Evolutionary conservation across 352 stramenopile species (phyloP).

Genomic region (Phytophthora quininea): DNA sequence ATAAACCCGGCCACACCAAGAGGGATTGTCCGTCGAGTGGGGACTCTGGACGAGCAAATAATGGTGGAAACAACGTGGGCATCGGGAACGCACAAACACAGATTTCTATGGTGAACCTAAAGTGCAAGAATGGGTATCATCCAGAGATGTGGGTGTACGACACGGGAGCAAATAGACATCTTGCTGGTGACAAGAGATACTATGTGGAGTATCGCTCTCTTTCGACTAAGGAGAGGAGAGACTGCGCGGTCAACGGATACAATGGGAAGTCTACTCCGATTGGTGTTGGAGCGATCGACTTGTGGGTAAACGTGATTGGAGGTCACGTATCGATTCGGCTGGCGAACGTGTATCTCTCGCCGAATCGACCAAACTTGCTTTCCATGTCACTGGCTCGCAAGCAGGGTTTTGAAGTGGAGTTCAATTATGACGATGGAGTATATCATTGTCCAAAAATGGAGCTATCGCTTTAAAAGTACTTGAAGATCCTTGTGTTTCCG

Average conservation of each 20-base stretch:
- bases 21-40: neutral
- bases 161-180: conserved; percentile 3
- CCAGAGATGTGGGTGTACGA: conserved; percentile 8
- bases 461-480: neutral
- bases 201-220: conserved; percentile 4
- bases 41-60: neutral
- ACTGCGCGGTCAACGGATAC: conserved; percentile 3
- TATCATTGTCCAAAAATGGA: conserved; percentile 7
- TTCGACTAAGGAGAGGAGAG: neutral
- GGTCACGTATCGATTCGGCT: neutral
- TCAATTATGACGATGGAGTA: neutral
- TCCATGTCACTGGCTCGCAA: neutral
- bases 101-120: no score
- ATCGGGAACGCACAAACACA: neutral
- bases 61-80: neutral
- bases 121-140: neutral
- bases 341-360: conserved; percentile 11
- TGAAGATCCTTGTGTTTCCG: neutral
- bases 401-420: conserved; percentile 6
- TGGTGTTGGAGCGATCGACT: neutral
- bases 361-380: conserved; percentile 3
- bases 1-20: neutral
- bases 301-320: conserved; percentile 1
- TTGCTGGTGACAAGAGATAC: conserved; percentile 14
- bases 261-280: neutral